These are phyloP conservation scores for Pisolithus thermaeus DNA, from an alignment of 1,284 basidiomycete genomes.

Conservation along the genomic window DNA sequence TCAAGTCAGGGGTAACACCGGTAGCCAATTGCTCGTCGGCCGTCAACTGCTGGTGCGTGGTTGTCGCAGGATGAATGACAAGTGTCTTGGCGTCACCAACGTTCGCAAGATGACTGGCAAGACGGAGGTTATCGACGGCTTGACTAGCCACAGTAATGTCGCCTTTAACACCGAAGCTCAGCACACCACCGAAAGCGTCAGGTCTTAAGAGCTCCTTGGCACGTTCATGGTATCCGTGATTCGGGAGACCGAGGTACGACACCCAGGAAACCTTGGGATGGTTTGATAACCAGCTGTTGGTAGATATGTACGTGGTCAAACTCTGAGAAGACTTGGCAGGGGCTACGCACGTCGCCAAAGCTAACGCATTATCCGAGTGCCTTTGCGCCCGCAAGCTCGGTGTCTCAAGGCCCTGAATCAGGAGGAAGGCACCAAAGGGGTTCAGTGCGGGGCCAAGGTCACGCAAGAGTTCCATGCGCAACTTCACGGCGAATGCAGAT, in stretches of 20 bases:
- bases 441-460: slow-evolving; percentile 75
- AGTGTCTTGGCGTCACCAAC: slow-evolving; percentile 81
- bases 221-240: slow-evolving; percentile 57
- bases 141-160: slow-evolving; percentile 53
- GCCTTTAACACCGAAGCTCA: slow-evolving; percentile 80
- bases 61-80: slow-evolving; percentile 81
- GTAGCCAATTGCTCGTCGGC: slow-evolving; percentile 62
- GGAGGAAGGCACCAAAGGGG: slow-evolving; percentile 78
- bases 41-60: slow-evolving; percentile 78
- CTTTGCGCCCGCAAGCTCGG: slow-evolving; percentile 74
- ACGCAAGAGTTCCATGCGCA: slow-evolving; percentile 70
- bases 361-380: slow-evolving; percentile 72
- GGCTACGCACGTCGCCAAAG: slow-evolving; percentile 53
- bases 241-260: slow-evolving; percentile 70
- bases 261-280: slow-evolving; percentile 78
- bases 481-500: slow-evolving; percentile 68
- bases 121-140: slow-evolving; percentile 70
- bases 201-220: slow-evolving; percentile 59
- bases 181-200: slow-evolving; percentile 67
- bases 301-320: slow-evolving; percentile 8
- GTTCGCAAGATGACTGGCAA: slow-evolving; percentile 75
- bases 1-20: slow-evolving; percentile 78
- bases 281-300: slow-evolving; percentile 53
- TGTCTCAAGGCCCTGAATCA: slow-evolving; percentile 84
- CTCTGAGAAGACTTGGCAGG: not conserved